Evolutionary conservation across 306 rosid genomes (phyloP), one percentile per base, ranked within the genome.

Genomic region (Corylus heterophylla): DNA sequence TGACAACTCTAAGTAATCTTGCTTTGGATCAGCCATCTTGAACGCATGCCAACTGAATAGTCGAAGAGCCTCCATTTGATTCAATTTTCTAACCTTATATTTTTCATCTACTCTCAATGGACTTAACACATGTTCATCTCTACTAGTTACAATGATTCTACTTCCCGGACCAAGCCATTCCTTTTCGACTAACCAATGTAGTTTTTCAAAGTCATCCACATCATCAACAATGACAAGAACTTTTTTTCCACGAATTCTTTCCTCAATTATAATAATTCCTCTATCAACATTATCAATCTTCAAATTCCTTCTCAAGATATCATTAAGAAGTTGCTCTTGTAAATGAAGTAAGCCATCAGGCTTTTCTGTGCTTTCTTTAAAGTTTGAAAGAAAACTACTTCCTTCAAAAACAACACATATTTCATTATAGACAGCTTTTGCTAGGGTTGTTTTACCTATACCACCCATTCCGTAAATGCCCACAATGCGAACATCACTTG

Each of bases 21-120:
- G 44, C 0, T 0, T 6, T 2, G 81, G 87, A 12, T 47, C 45
- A 1, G 8, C 7, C 13, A 68, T 27, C 1, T 62, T 39, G 31
- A 77, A 88, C 0, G 89, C 74, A 51, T 88, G 79, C 89, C 88
- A 78, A 62, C 72, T 81, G 0, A 85, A 63, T 12, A 83, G 81
- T 54, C 79, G 75, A 17, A 79, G 74, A 6, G 91, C 77, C 39
- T 88, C 89, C 0, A 0, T 11, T 0, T 1, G 0, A 1, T 81
- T 9, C 86, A 83, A 59, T 74, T 76, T 13, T 22, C 49, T 6
- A 0, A 25, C 25, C 7, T 1, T 4, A 56, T 11, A 50, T 0
- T 81, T 18, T 69, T 12, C 1, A 35, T 74, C 73, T n/a, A 14
- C 79, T 50, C 35, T 2, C 1, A 58, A 54, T 5, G 8, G 20